Conservation (phyloP, 2,329 filamentous ascomycete species). For the Colletotrichum horii region DNA sequence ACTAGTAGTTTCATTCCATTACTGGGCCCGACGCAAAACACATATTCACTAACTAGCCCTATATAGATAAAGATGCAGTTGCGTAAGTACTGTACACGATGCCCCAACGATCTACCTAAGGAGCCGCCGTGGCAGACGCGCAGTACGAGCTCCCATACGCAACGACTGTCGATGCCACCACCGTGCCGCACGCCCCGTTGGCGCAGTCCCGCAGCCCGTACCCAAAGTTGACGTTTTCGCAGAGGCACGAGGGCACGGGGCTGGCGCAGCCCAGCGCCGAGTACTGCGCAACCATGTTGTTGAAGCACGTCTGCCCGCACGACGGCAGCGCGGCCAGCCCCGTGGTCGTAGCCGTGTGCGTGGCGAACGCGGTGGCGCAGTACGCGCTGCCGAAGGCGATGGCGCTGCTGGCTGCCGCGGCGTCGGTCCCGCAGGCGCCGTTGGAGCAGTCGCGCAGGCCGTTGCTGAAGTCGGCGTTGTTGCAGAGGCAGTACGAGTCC, state of each 20-base stretch:
- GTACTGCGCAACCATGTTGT: too few relatives aligned
- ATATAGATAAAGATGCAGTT: too few relatives aligned
- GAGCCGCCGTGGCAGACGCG: too few relatives aligned
- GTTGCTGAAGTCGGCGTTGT: constrained; percentile 48
- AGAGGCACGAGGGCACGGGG: too few relatives aligned
- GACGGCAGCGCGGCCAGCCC: background rate
- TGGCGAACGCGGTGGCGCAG: constrained; percentile 30
- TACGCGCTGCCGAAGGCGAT: constrained; percentile 42
- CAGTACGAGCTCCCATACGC: too few relatives aligned
- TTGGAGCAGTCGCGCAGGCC: constrained; percentile 56
- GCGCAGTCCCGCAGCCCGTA: too few relatives aligned
- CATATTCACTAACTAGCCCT: background rate
- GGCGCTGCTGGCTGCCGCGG: constrained; percentile 37
- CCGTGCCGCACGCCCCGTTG: too few relatives aligned
- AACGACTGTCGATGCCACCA: too few relatives aligned
- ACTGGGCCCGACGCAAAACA: background rate
- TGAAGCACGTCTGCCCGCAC: background rate
- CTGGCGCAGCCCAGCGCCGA: too few relatives aligned
- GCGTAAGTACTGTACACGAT: too few relatives aligned
- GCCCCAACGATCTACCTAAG: too few relatives aligned
- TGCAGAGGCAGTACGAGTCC: constrained; percentile 52
- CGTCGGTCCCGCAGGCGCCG: constrained; percentile 39
- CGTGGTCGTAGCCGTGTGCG: background rate
- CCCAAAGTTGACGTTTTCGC: too few relatives aligned
- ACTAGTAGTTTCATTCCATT: background rate